These are phyloP conservation scores for Paecilomyces sp. DNA, from an alignment of 2,329 filamentous ascomycete genomes.

Conservation along the genomic window DNA sequence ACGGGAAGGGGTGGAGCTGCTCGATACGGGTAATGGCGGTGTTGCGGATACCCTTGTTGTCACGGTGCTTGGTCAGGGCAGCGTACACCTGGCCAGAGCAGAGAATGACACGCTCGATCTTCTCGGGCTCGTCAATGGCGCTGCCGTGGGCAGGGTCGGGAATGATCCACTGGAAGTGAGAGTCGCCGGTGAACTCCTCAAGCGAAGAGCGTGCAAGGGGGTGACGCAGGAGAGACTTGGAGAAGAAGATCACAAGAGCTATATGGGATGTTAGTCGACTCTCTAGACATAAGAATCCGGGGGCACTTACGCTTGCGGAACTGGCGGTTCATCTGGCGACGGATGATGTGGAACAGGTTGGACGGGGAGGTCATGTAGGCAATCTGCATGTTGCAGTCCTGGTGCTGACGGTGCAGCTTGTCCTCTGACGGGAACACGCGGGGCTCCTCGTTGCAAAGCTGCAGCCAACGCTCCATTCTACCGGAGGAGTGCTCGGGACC, in stretches of 20 bases:
- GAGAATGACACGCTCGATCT: constrained; percentile 90
- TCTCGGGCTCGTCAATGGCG: constrained; percentile 67
- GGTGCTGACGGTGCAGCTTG: constrained; percentile 92
- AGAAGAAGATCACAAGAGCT: constrained; percentile 97
- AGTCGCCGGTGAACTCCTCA: constrained; percentile 84
- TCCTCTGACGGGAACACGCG: constrained; percentile 82
- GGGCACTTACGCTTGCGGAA: constrained; percentile 88
- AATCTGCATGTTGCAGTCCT: constrained; percentile 99
- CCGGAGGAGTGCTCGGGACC: constrained; percentile 97
- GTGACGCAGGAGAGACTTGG: constrained; percentile 91
- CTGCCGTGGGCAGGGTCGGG: constrained; percentile 76
- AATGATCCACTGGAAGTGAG: constrained; percentile 96
- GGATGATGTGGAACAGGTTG: constrained; percentile 93
- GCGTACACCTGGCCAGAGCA: constrained; percentile 94
- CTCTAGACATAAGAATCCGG: not conserved
- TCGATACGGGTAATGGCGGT: constrained; percentile 93
- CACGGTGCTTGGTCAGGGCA: constrained; percentile 83
- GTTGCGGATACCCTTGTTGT: constrained; percentile 77
- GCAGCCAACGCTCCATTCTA: constrained; percentile 92
- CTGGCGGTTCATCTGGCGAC: constrained; percentile 96
- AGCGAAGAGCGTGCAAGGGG: constrained; percentile 82
- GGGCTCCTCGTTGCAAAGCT: constrained; percentile 95
- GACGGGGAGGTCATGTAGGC: constrained; percentile 94
- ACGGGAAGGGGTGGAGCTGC: constrained; percentile 98
- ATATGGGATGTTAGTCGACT: constrained; percentile 3